Evolutionary conservation across 805 yeast species (phyloP).

Genomic region (Candida sakaeoensis): DNA sequence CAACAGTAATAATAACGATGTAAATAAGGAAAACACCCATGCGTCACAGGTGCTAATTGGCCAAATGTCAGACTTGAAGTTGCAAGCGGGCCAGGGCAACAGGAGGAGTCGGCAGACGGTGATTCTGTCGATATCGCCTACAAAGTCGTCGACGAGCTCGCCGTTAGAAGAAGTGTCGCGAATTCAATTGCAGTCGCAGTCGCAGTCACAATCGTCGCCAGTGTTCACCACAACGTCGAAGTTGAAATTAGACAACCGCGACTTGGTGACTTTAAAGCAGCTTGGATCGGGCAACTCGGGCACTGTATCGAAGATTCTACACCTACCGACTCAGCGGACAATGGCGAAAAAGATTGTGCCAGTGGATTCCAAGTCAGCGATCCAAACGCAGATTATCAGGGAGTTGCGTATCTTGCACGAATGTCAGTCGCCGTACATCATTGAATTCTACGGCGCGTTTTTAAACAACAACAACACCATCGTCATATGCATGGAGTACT

Average conservation of each 20-base stretch:
- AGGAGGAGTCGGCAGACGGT: slow-evolving; percentile 35
- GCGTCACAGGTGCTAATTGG: slow-evolving; percentile 17
- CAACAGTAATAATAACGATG: no score
- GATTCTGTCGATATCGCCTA: slow-evolving; percentile 40
- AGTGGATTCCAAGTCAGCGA: slow-evolving; percentile 74
- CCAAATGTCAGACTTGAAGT: slow-evolving; percentile 25
- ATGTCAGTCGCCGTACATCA: slow-evolving; percentile 78
- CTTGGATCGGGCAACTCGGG: slow-evolving; percentile 96
- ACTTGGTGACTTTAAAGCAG: slow-evolving; percentile 68
- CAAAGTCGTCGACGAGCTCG: slow-evolving; percentile 24
- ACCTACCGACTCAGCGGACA: slow-evolving; percentile 79
- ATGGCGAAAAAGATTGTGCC: slow-evolving; percentile 91
- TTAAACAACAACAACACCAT: slow-evolving; percentile 63
- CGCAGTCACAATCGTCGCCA: slow-evolving; percentile 21
- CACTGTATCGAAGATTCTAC: slow-evolving; percentile 81
- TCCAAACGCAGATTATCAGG: slow-evolving; percentile 79
- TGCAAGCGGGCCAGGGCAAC: slow-evolving; percentile 8
- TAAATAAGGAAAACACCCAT: no score
- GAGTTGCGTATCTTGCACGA: slow-evolving; percentile 90
- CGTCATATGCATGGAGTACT: slow-evolving; percentile 90
- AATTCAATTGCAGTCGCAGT: slow-evolving; percentile 4
- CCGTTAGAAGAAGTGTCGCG: slow-evolving; percentile 16
- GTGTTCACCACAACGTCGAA: slow-evolving; percentile 28
- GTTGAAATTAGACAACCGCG: slow-evolving; percentile 42
- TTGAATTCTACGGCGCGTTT: slow-evolving; percentile 89